Percentiles rank a stretch among this genome's conserved stretches.
Evolutionary conservation across 192 early-diverging fungal species (phyloP).

Genomic region (Lobulomyces angularis): DNA sequence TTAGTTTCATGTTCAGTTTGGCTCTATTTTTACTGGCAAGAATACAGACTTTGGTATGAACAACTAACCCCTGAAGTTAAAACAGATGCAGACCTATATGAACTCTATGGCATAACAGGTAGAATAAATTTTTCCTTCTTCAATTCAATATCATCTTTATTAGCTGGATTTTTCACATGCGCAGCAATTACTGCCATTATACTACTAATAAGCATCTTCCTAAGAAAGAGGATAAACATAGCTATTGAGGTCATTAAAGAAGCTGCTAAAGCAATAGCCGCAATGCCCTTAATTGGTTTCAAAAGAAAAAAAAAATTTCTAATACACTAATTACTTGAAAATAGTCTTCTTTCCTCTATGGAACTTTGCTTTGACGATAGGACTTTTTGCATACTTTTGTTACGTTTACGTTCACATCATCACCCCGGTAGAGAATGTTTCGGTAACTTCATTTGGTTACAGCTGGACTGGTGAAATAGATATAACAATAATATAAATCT

Average conservation of each 20-base stretch:
- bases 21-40: constrained; percentile 28
- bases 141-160: no score
- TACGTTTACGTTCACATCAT: constrained; percentile 6
- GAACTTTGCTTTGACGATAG: no score
- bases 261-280: constrained; percentile 18
- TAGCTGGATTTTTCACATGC: no score
- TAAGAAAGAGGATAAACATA: constrained; percentile 35
- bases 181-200: constrained; percentile 24
- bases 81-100: no score
- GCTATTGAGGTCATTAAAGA: constrained; percentile 39
- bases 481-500: no score
- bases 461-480: constrained; percentile 9
- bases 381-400: no score
- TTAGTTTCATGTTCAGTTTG: constrained; percentile 11
- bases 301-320: no score
- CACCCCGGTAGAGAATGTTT: constrained; percentile 8
- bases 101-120: no score
- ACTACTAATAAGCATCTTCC: constrained; percentile 28
- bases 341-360: constrained; percentile 11
- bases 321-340: no score
- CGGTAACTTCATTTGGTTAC: constrained; percentile 9
- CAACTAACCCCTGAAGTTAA: neutral
- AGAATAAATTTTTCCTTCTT: no score
- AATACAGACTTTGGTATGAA: constrained; percentile 4
- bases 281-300: constrained; percentile 32